phyloP scores from a whole-genome alignment of 352 stramenopile genomes.

The Globisporangium okanoganense region DNA sequence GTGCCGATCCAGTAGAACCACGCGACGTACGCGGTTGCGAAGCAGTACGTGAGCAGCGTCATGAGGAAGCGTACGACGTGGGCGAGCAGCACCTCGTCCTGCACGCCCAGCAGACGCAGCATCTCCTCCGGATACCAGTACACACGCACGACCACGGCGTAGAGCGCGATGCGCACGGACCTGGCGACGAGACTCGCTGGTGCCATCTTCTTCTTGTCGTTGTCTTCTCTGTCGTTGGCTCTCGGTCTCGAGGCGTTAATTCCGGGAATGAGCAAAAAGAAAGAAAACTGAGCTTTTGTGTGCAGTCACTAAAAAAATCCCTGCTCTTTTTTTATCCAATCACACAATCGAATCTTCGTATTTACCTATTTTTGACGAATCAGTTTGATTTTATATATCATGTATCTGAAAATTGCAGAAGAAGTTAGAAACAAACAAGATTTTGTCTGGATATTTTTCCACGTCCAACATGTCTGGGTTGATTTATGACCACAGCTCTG shows the following conservation, averaged over 20 bases:
- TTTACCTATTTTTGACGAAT: not conserved
- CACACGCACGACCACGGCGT: constrained; percentile 36
- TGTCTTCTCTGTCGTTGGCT: not conserved
- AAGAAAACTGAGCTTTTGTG: not conserved
- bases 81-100: constrained; percentile 37
- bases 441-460: not conserved
- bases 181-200: constrained; percentile 16
- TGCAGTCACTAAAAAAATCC: not conserved
- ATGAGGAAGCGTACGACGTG: constrained; percentile 56
- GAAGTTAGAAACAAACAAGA: not conserved
- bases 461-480: not conserved
- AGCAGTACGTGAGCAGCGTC: constrained; percentile 48
- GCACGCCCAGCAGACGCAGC: constrained; percentile 27
- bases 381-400: constrained; percentile 1
- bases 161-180: constrained; percentile 34
- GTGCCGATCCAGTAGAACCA: constrained; percentile 42
- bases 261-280: constrained; percentile 5
- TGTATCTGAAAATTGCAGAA: not conserved
- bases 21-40: constrained; percentile 31
- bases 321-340: constrained; percentile 9
- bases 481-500: not conserved
- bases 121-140: constrained; percentile 50
- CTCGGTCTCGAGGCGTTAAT: not conserved
- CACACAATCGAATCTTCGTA: not conserved
- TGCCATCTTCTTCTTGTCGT: constrained; percentile 1